Percentiles rank a stretch among this genome's conserved stretches.
These are phyloP conservation scores for Scheffersomyces insectosa DNA, from an alignment of 1,139 yeast species.

Conservation along the genomic window DNA sequence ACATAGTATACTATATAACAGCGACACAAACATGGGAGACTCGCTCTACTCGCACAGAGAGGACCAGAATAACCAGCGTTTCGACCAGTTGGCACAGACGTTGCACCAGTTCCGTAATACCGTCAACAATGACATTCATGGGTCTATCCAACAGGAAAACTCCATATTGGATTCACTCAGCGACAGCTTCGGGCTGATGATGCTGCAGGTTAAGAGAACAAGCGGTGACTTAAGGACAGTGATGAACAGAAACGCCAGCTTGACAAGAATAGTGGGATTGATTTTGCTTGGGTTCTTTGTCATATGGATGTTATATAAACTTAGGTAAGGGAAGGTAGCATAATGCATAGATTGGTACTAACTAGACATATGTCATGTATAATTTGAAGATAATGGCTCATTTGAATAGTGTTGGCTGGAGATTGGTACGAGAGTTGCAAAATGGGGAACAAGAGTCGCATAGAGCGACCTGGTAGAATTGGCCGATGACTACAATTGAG, in stretches of 20 bases:
- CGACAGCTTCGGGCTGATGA: conserved; percentile 61
- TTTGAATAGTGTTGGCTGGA: too few relatives aligned
- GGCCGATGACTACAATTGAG: too few relatives aligned
- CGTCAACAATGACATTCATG: conserved; percentile 46
- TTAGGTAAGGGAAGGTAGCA: conserved; percentile 15
- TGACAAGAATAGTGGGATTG: conserved; percentile 40
- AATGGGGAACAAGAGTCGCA: too few relatives aligned
- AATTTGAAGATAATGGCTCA: too few relatives aligned
- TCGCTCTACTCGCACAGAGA: conserved; percentile 45
- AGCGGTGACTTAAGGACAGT: conserved; percentile 62
- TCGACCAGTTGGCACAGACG: conserved; percentile 47
- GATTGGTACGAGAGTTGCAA: too few relatives aligned
- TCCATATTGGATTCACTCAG: conserved; percentile 53
- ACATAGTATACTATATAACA: background rate
- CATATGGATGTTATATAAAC: conserved; percentile 64
- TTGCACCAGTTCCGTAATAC: conserved; percentile 47
- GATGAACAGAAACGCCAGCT: conserved; percentile 46
- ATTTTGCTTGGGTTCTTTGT: conserved; percentile 65
- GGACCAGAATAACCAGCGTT: conserved; percentile 45
- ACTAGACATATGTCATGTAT: too few relatives aligned
- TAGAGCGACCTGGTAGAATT: too few relatives aligned
- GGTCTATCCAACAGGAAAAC: conserved; percentile 42
- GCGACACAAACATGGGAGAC: conserved; percentile 27
- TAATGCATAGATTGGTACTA: too few relatives aligned
- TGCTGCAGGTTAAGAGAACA: conserved; percentile 62